A percentile compares a stretch with the other conserved stretches of the same genome.
Conservation (phyloP, 1,284 basidiomycete species). For the Microbotryomycetes sp. region DNA sequence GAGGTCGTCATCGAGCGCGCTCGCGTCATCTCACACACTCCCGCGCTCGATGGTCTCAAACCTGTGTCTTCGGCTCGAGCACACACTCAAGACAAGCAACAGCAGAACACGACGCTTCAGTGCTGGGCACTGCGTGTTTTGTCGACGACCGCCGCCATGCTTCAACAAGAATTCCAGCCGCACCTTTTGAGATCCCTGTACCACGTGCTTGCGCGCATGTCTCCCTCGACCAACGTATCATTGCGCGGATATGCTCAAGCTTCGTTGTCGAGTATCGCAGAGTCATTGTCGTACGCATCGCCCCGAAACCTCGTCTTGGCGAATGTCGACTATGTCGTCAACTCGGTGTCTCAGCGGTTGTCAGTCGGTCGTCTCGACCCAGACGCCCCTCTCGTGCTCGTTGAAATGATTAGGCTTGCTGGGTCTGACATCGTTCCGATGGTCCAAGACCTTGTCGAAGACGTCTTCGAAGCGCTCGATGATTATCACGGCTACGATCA, state of each 20-base stretch:
- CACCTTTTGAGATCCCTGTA: slow-evolving; percentile 74
- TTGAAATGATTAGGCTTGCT: slow-evolving; percentile 71
- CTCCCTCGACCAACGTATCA: slow-evolving; percentile 55
- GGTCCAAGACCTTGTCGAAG: slow-evolving; percentile 84
- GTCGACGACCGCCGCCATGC: slow-evolving; percentile 57
- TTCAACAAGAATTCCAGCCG: slow-evolving; percentile 48
- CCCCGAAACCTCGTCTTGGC: slow-evolving; percentile 75
- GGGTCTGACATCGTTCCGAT: slow-evolving; percentile 74
- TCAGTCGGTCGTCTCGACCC: slow-evolving; percentile 64
- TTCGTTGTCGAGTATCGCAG: slow-evolving; percentile 60
- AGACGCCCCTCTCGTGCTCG: slow-evolving; percentile 55
- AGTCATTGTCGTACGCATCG: slow-evolving; percentile 68
- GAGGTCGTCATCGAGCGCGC: slow-evolving; percentile 13
- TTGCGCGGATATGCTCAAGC: slow-evolving; percentile 63
- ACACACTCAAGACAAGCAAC: not conserved
- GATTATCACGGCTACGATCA: slow-evolving; percentile 81
- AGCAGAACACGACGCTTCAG: slow-evolving; percentile 49
- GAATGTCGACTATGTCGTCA: slow-evolving; percentile 89
- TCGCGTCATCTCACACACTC: slow-evolving; percentile 7
- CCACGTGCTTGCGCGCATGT: slow-evolving; percentile 70
- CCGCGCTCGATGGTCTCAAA: slow-evolving; percentile 33
- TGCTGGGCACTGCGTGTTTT: slow-evolving; percentile 64
- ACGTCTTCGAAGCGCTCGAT: slow-evolving; percentile 87
- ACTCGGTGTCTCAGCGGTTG: slow-evolving; percentile 71
- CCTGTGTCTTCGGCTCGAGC: slow-evolving; percentile 25